Conservation (phyloP, 1,284 basidiomycete species). For the Porogramme epimiltina region DNA sequence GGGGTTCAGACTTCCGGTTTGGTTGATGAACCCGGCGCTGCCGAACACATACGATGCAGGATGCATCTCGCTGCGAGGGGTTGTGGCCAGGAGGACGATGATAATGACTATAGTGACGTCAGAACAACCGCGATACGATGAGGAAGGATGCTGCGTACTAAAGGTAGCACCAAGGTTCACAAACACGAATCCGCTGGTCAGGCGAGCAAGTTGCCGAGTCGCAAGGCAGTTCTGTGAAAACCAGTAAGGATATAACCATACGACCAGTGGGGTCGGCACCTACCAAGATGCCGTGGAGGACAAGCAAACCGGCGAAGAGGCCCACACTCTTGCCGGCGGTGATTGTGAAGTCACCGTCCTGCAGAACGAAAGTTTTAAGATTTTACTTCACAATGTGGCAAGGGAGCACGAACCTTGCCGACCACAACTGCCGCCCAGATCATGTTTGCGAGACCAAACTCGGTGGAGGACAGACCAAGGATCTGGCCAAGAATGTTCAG, state of each 20-base stretch:
- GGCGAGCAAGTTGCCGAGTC: constrained; percentile 76
- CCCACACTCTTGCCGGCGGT: constrained; percentile 74
- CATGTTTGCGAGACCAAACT: constrained; percentile 89
- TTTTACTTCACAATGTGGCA: constrained; percentile 3
- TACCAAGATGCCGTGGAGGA: constrained; percentile 74
- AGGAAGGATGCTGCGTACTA: constrained; percentile 36
- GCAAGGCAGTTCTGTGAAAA: constrained; percentile 80
- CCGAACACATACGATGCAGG: constrained; percentile 79
- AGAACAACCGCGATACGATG: neutral
- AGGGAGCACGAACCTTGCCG: constrained; percentile 41
- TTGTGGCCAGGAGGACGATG: constrained; percentile 82
- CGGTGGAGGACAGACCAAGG: constrained; percentile 83
- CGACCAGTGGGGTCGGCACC: too few relatives aligned
- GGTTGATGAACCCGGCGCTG: constrained; percentile 65
- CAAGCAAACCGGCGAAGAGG: constrained; percentile 69
- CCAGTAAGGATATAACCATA: too few relatives aligned
- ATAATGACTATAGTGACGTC: constrained; percentile 62
- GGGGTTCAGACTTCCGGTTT: too few relatives aligned
- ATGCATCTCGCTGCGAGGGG: constrained; percentile 82
- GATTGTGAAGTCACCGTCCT: constrained; percentile 52
- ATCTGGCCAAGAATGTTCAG: constrained; percentile 89
- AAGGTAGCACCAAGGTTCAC: constrained; percentile 81
- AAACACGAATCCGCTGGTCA: constrained; percentile 86
- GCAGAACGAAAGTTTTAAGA: neutral
- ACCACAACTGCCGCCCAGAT: constrained; percentile 79